Conservation (phyloP, 2,329 filamentous ascomycete species). For the Ophiostoma australiae region DNA sequence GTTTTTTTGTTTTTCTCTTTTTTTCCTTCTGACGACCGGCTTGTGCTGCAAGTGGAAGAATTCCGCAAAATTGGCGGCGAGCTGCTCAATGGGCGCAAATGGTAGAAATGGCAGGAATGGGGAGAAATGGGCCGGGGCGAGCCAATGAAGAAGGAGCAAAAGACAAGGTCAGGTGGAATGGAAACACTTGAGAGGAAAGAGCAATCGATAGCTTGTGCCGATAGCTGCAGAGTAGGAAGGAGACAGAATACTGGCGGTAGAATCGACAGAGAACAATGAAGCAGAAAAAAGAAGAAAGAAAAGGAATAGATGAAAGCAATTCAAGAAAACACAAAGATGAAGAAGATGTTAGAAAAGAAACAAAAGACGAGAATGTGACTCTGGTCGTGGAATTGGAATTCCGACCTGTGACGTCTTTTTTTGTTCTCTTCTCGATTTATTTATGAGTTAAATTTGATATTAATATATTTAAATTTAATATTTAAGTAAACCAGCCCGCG, state of each 20-base stretch:
- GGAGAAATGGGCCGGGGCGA: background rate
- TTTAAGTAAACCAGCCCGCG: background rate
- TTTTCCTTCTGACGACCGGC: background rate
- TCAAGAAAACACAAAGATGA: background rate
- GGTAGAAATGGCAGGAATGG: too few relatives aligned
- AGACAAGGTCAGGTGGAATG: background rate
- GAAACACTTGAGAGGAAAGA: background rate
- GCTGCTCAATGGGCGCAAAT: background rate
- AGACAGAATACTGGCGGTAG: background rate
- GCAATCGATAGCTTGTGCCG: background rate
- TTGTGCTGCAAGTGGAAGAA: conserved; percentile 6
- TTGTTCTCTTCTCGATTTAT: background rate
- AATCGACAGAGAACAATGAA: background rate
- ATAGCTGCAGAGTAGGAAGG: background rate
- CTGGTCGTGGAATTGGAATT: background rate
- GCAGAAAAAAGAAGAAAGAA: conserved; percentile 8
- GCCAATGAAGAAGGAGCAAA: conserved; percentile 8
- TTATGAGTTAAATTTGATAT: background rate
- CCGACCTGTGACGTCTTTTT: conserved; percentile 1
- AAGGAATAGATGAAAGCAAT: background rate
- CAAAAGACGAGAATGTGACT: background rate
- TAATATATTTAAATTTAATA: background rate
- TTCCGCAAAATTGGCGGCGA: background rate
- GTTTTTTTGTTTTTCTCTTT: background rate
- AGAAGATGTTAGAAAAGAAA: background rate